Percentiles rank a stretch among this genome's conserved stretches.
phyloP scores from a whole-genome alignment of 805 yeast genomes.

The Candida manassasensis region DNA sequence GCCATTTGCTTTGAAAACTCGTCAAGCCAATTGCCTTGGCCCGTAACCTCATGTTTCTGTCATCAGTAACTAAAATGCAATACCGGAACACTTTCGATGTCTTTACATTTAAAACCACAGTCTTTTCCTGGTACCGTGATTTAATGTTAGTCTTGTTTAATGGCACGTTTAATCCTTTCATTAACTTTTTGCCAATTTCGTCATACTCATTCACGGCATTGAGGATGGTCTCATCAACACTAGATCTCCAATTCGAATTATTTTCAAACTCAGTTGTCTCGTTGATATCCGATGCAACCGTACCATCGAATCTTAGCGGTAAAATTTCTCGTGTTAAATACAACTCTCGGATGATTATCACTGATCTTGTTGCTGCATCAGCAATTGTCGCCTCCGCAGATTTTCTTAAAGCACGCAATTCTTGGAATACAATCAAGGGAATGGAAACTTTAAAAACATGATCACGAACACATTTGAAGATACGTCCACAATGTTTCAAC shows the following conservation, averaged over 20 bases:
- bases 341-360: slow-evolving; percentile 65
- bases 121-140: slow-evolving; percentile 6
- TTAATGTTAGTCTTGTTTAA: slow-evolving; percentile 7
- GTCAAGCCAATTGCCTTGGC: slow-evolving; percentile 55
- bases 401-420: slow-evolving; percentile 63
- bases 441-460: slow-evolving; percentile 56
- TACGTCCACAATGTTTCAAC: slow-evolving; percentile 75
- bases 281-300: slow-evolving; percentile 60
- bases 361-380: slow-evolving; percentile 78
- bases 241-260: slow-evolving; percentile 66
- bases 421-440: slow-evolving; percentile 76
- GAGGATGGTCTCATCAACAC: slow-evolving; percentile 65
- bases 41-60: slow-evolving; percentile 63
- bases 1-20: slow-evolving; percentile 57
- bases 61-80: slow-evolving; percentile 68
- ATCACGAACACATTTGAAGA: slow-evolving; percentile 63
- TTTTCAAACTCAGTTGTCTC: slow-evolving; percentile 73
- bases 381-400: slow-evolving; percentile 69
- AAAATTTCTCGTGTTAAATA: slow-evolving; percentile 50
- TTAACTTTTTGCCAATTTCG: slow-evolving; percentile 33
- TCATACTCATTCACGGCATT: slow-evolving; percentile 44
- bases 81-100: slow-evolving; percentile 46
- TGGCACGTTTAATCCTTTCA: slow-evolving; percentile 35
- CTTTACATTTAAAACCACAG: slow-evolving; percentile 24
- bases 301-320: slow-evolving; percentile 66